A percentile compares a stretch with the other conserved stretches of the same genome.
Conservation (phyloP, 495 filamentous ascomycete species). For the Alectoria sarmentosa region DNA sequence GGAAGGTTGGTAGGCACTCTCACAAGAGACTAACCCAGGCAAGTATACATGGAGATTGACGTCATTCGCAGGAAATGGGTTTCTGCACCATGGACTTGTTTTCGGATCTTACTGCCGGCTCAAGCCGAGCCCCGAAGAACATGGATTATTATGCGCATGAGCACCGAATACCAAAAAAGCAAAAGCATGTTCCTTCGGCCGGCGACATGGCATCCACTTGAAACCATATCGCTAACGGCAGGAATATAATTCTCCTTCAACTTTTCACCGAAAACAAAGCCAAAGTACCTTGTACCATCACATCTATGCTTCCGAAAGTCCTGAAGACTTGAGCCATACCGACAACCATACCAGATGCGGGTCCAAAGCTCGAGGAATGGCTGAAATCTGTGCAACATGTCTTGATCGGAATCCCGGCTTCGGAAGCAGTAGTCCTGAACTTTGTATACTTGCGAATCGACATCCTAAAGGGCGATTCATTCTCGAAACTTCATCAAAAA, state of each 20-base stretch:
- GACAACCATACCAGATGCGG: not conserved
- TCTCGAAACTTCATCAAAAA: not conserved
- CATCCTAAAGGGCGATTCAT: not conserved
- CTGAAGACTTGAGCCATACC: not conserved
- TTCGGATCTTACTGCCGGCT: slow-evolving; percentile 2
- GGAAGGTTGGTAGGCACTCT: too few relatives aligned
- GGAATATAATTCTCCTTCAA: too few relatives aligned
- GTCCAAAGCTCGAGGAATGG: not conserved
- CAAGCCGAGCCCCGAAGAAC: slow-evolving; percentile 8
- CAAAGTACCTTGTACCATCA: not conserved
- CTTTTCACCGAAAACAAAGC: slow-evolving; percentile 8
- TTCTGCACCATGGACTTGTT: not conserved
- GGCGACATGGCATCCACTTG: too few relatives aligned
- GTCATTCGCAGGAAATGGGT: not conserved
- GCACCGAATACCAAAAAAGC: too few relatives aligned
- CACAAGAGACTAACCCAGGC: too few relatives aligned
- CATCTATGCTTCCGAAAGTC: not conserved
- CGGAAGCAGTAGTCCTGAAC: not conserved
- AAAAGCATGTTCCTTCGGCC: too few relatives aligned
- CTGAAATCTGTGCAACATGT: not conserved
- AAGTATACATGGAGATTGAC: not conserved
- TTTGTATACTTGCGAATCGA: not conserved
- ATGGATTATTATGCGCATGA: not conserved
- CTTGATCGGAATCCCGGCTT: not conserved
- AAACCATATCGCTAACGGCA: too few relatives aligned